phyloP scores from a whole-genome alignment of 2,329 filamentous ascomycete species.

The Pseudocercospora fijiensis region DNA sequence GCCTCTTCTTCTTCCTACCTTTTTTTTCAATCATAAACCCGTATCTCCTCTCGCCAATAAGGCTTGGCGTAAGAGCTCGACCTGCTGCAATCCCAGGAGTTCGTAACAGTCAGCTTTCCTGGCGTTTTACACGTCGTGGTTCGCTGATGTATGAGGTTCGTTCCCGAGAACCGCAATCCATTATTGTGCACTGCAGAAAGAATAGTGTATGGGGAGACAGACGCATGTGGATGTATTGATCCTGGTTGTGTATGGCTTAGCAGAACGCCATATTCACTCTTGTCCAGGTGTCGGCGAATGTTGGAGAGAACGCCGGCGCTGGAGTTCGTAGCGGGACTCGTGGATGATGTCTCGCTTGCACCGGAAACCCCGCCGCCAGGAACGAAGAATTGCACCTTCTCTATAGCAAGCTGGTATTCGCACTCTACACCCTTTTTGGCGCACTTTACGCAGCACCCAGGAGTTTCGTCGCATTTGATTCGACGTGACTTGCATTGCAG shows the following conservation, averaged over 20 bases:
- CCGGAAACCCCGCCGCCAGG: background rate
- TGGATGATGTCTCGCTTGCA: background rate
- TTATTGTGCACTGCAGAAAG: background rate
- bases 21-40: too few species aligned
- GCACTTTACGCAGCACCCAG: constrained; percentile 30
- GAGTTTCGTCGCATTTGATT: constrained; percentile 31
- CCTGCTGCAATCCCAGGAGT: background rate
- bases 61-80: background rate
- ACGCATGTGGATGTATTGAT: background rate
- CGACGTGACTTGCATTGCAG: constrained; percentile 32
- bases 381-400: constrained; percentile 14
- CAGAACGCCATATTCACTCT: constrained; percentile 7
- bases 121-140: background rate
- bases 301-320: constrained; percentile 8
- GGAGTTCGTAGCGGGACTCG: background rate
- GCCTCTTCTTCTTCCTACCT: too few species aligned
- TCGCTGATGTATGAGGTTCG: background rate
- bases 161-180: background rate
- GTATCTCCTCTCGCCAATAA: background rate
- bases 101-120: background rate
- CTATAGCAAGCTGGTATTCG: constrained; percentile 27
- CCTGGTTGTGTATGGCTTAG: constrained; percentile 9
- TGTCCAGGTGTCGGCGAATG: constrained; percentile 7
- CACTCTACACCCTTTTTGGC: constrained; percentile 30
- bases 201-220: background rate